Evolutionary conservation across 2,329 filamentous ascomycete genomes (phyloP).

Genomic region (Magnaporthiopsis incrustans): DNA sequence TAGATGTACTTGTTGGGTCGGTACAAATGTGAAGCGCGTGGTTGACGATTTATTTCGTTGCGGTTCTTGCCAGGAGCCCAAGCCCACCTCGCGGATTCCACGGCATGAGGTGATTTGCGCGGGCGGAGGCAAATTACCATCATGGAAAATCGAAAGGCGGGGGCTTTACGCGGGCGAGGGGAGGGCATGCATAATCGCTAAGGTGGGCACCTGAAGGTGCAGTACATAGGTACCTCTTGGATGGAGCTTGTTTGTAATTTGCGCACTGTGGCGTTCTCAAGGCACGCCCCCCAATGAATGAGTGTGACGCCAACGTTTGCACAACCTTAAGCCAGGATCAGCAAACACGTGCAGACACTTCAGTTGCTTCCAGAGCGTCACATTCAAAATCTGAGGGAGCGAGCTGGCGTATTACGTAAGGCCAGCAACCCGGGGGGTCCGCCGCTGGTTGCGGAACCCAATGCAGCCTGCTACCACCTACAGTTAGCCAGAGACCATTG

Average conservation of each 20-base stretch:
- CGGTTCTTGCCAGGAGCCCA: conserved; percentile 60
- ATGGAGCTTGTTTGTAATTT: not conserved
- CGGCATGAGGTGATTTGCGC: not conserved
- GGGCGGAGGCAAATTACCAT: not conserved
- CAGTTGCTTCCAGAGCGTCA: not conserved
- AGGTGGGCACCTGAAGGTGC: too few relatives aligned
- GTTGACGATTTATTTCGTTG: conserved; percentile 31
- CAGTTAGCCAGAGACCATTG: not conserved
- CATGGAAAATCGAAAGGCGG: not conserved
- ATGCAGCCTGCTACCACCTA: not conserved
- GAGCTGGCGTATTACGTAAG: not conserved
- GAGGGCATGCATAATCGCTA: not conserved
- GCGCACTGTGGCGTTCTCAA: not conserved
- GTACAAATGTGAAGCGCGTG: not conserved
- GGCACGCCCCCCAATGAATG: not conserved
- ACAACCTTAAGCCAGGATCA: too few relatives aligned
- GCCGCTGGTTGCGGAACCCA: not conserved
- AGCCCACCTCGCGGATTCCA: not conserved
- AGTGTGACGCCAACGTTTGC: not conserved
- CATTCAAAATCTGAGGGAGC: not conserved
- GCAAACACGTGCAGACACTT: not conserved
- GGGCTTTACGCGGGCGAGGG: not conserved
- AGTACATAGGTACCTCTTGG: not conserved
- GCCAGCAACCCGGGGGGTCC: not conserved
- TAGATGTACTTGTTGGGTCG: not conserved